A percentile compares a stretch with the other conserved stretches of the same genome.
phyloP scores from a whole-genome alignment of 176 grass and related monocot species.

The Phoenix roebelenii region DNA sequence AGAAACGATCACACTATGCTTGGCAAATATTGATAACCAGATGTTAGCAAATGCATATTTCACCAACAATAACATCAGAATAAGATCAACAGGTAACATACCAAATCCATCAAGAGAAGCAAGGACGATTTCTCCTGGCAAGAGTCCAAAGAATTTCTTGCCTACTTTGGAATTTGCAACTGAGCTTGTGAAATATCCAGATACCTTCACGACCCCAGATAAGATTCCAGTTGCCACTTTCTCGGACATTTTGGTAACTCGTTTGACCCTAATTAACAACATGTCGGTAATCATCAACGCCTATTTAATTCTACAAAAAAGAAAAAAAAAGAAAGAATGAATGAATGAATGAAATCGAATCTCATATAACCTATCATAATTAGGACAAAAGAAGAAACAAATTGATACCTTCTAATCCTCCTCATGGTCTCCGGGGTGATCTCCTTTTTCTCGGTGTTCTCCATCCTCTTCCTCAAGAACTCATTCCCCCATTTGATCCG shows the following conservation, averaged over 20 bases:
- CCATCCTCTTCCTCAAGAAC: slow-evolving; percentile 54
- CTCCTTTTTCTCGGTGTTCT: slow-evolving; percentile 29
- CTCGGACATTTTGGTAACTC: slow-evolving; percentile 69
- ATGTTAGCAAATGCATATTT: no score
- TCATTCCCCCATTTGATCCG: slow-evolving; percentile 66
- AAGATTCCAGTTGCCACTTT: slow-evolving; percentile 73
- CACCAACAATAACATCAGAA: background rate
- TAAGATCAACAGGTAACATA: slow-evolving; percentile 18
- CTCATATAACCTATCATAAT: no score
- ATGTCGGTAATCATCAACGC: background rate
- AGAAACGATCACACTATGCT: no score
- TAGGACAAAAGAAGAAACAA: no score
- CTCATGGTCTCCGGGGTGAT: slow-evolving; percentile 56
- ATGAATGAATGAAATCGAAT: no score
- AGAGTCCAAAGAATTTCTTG: slow-evolving; percentile 48
- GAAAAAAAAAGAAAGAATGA: background rate
- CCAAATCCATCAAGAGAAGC: slow-evolving; percentile 89
- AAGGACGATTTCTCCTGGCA: slow-evolving; percentile 83
- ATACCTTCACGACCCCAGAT: slow-evolving; percentile 62
- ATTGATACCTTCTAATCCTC: slow-evolving; percentile 60
- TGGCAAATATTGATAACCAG: no score
- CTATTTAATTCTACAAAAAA: background rate
- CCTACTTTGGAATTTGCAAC: slow-evolving; percentile 63
- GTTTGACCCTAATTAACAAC: slow-evolving; percentile 47
- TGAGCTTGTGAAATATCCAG: slow-evolving; percentile 58